Evolutionary conservation across 371 early-diverging fungal genomes (phyloP).

Genomic region (Encephalitozoon hellem): DNA sequence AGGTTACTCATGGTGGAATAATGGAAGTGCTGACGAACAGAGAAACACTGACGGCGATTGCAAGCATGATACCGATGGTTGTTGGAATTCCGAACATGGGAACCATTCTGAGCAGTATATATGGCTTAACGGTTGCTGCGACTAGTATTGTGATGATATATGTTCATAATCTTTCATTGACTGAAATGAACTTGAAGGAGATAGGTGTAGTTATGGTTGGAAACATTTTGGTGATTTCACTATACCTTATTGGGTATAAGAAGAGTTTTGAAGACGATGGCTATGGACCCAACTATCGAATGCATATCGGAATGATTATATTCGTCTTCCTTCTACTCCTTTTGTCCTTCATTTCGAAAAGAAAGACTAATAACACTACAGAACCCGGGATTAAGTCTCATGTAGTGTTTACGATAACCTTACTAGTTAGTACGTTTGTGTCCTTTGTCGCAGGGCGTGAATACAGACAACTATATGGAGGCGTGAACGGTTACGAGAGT

Average conservation of each 20-base stretch:
- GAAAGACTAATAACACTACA: not conserved
- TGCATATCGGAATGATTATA: not conserved
- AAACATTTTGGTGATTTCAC: not conserved
- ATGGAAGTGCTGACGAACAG: not conserved
- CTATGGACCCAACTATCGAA: not conserved
- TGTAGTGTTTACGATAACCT: not conserved
- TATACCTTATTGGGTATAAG: not conserved
- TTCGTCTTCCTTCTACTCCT: not conserved
- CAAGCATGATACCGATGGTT: not conserved
- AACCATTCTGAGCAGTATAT: not conserved
- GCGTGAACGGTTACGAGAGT: not conserved
- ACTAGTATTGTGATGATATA: not conserved
- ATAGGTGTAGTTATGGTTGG: not conserved
- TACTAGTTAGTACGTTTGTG: not conserved
- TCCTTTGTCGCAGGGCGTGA: not conserved
- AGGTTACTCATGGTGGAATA: too few relatives aligned
- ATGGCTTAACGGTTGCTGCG: not conserved
- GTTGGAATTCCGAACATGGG: not conserved
- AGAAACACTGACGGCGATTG: not conserved
- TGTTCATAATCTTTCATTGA: not conserved
- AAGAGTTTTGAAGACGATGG: not conserved
- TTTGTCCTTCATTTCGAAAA: not conserved
- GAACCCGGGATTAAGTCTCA: too few relatives aligned
- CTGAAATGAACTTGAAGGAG: not conserved
- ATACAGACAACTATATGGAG: not conserved